Conservation (phyloP, 1,139 yeast species). For the Taiozyma sp. region DNA sequence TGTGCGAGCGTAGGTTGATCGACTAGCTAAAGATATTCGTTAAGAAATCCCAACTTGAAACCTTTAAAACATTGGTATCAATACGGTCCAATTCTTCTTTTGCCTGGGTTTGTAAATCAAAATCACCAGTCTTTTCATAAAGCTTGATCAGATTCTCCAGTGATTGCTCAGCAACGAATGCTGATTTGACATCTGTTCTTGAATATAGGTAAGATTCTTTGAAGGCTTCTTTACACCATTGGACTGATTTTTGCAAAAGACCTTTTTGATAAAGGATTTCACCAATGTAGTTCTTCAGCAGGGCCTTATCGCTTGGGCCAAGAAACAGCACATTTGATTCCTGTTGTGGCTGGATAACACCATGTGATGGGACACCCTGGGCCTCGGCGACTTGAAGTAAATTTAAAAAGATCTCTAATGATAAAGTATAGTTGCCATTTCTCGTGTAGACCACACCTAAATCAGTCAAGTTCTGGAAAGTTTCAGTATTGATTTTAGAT, state of each 20-base stretch:
- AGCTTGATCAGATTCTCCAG: slow-evolving; percentile 11
- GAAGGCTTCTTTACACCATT: slow-evolving; percentile 55
- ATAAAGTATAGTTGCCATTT: slow-evolving; percentile 19
- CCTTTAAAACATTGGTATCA: slow-evolving; percentile 1
- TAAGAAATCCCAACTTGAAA: slow-evolving; percentile 3
- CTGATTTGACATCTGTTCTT: slow-evolving; percentile 11
- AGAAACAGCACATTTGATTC: slow-evolving; percentile 7
- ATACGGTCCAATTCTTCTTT: slow-evolving; percentile 5
- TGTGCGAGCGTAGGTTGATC: not conserved
- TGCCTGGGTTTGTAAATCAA: slow-evolving; percentile 10
- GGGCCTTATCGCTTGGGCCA: slow-evolving; percentile 20
- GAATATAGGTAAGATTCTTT: slow-evolving; percentile 12
- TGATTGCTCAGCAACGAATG: slow-evolving; percentile 13
- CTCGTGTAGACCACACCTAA: slow-evolving; percentile 27
- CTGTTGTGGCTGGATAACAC: slow-evolving; percentile 7
- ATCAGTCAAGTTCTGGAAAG: slow-evolving; percentile 21
- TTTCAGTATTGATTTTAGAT: slow-evolving; percentile 14
- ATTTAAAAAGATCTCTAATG: slow-evolving; percentile 28
- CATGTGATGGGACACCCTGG: not conserved
- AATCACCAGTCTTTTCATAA: slow-evolving; percentile 12
- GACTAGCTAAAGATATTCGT: slow-evolving; percentile 1
- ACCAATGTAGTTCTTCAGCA: slow-evolving; percentile 52
- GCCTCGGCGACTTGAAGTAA: slow-evolving; percentile 20
- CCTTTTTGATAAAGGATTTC: slow-evolving; percentile 64
- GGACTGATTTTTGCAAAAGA: slow-evolving; percentile 45